phyloP scores from a whole-genome alignment of 306 rosid genomes.

The Lathyrus aphaca region DNA sequence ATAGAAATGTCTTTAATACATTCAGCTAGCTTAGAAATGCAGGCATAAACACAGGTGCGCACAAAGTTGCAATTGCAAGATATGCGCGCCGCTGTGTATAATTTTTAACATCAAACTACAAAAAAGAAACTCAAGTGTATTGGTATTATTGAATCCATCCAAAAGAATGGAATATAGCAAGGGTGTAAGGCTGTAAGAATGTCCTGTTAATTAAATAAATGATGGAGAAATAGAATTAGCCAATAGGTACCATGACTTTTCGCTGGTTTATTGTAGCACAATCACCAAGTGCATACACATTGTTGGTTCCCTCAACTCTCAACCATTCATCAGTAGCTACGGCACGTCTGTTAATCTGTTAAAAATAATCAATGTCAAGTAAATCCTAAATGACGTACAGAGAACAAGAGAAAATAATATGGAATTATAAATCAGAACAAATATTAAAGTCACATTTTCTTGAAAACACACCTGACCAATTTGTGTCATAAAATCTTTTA shows the following conservation, averaged over 20 bases:
- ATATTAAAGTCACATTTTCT: conserved; percentile 31
- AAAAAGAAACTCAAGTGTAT: neutral
- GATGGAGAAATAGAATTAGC: conserved; percentile 26
- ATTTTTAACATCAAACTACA: conserved; percentile 23
- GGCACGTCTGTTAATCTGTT: conserved; percentile 84
- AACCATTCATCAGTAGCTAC: conserved; percentile 97
- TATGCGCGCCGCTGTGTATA: neutral
- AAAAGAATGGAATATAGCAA: conserved; percentile 29
- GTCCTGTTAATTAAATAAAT: conserved; percentile 26
- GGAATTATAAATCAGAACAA: conserved; percentile 19
- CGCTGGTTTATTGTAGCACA: conserved; percentile 98
- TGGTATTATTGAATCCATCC: neutral
- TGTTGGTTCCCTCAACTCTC: conserved; percentile 82
- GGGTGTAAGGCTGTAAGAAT: conserved; percentile 17
- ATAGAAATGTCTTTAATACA: conserved; percentile 1
- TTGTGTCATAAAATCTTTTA: conserved; percentile 85
- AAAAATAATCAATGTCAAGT: conserved; percentile 30
- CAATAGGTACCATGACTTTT: conserved; percentile 76
- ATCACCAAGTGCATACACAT: conserved; percentile 90
- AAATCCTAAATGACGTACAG: conserved; percentile 16
- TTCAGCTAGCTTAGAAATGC: conserved; percentile 19
- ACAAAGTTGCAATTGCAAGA: conserved; percentile 23
- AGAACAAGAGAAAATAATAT: conserved; percentile 5
- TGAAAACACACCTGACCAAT: conserved; percentile 79
- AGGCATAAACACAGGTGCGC: neutral